Percentiles rank a stretch among this genome's conserved stretches.
These are phyloP conservation scores for Delitschia confertaspora DNA, from an alignment of 495 filamentous ascomycete genomes.

Conservation along the genomic window DNA sequence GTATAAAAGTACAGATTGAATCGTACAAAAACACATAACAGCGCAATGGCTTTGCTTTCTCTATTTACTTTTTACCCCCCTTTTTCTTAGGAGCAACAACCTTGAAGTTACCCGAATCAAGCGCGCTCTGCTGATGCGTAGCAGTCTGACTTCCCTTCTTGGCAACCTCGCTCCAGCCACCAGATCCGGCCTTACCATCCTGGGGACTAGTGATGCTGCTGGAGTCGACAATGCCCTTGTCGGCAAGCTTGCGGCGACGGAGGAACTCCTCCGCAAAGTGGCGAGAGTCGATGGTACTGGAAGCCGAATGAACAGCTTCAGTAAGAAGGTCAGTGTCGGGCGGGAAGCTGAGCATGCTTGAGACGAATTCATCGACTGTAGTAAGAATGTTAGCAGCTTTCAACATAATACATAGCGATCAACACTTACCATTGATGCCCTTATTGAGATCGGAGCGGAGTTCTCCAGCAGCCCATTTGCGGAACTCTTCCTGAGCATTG, in stretches of 20 bases:
- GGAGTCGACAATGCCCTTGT: constrained; percentile 69
- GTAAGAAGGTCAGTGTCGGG: constrained; percentile 71
- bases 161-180: constrained; percentile 95
- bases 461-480: constrained; percentile 77
- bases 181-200: constrained; percentile 42
- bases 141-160: constrained; percentile 65
- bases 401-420: not conserved
- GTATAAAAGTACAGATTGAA: no score
- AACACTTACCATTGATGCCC: constrained; percentile 49
- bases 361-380: constrained; percentile 67
- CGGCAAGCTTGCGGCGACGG: constrained; percentile 80
- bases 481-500: constrained; percentile 75
- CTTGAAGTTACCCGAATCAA: constrained; percentile 55
- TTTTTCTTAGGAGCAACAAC: constrained; percentile 91
- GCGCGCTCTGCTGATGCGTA: constrained; percentile 38
- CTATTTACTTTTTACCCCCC: constrained; percentile 42
- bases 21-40: no score
- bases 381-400: not conserved
- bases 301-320: constrained; percentile 77
- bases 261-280: constrained; percentile 94
- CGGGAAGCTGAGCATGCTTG: constrained; percentile 63
- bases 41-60: not conserved
- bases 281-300: constrained; percentile 76
- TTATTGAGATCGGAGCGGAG: constrained; percentile 53
- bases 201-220: constrained; percentile 31